Evolutionary conservation across 2,329 filamentous ascomycete genomes (phyloP).

Genomic region (Coleophoma crateriformis): DNA sequence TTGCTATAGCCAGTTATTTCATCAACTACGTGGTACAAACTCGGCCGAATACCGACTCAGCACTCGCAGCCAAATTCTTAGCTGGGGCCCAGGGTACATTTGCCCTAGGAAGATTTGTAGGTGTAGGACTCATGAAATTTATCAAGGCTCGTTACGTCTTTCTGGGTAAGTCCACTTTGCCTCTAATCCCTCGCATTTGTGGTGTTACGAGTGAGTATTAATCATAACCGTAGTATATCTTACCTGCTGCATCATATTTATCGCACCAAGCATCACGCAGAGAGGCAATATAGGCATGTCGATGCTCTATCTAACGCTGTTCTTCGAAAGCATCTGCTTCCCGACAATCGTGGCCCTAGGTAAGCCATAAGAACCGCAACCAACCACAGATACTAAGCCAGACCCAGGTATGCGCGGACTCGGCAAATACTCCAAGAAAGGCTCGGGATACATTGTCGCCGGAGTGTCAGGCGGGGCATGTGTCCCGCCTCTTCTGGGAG

Average conservation of each 20-base stretch:
- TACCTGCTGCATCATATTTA: slow-evolving; percentile 39
- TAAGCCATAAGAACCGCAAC: too few species aligned
- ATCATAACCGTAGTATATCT: slow-evolving; percentile 29
- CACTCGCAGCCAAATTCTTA: slow-evolving; percentile 40
- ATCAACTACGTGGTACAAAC: slow-evolving; percentile 43
- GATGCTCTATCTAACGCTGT: slow-evolving; percentile 44
- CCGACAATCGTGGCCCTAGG: slow-evolving; percentile 45
- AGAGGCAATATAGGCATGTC: slow-evolving; percentile 41
- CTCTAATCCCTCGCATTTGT: too few species aligned
- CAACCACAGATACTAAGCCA: too few species aligned
- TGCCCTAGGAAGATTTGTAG: slow-evolving; percentile 45
- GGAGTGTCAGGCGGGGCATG: slow-evolving; percentile 42
- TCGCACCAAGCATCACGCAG: slow-evolving; percentile 40
- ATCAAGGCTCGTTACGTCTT: slow-evolving; percentile 45
- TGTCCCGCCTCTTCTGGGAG: slow-evolving; percentile 41
- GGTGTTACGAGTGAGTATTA: too few species aligned
- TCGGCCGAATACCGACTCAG: slow-evolving; percentile 25
- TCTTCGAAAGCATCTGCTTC: slow-evolving; percentile 48
- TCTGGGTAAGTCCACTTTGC: slow-evolving; percentile 17
- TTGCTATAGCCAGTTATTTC: slow-evolving; percentile 48
- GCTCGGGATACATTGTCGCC: slow-evolving; percentile 41
- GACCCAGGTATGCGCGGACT: slow-evolving; percentile 38
- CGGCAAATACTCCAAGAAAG: slow-evolving; percentile 44
- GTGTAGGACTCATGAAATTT: slow-evolving; percentile 43
- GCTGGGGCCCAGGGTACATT: slow-evolving; percentile 50